Evolutionary conservation across 2,329 filamentous ascomycete genomes (phyloP).

Genomic region (Sarocladium oryzae): DNA sequence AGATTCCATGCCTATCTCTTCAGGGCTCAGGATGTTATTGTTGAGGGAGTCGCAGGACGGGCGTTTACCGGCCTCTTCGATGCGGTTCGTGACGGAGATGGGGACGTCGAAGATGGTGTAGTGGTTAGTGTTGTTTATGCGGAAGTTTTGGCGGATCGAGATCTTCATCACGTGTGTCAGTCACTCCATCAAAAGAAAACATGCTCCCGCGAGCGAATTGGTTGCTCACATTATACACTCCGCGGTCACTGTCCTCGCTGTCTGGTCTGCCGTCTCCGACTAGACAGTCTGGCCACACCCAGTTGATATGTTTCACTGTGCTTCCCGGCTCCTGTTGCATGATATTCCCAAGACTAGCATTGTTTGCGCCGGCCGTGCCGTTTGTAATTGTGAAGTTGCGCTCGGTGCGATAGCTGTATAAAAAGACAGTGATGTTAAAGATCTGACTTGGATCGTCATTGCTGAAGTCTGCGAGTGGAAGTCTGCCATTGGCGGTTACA

Average conservation of each 20-base stretch:
- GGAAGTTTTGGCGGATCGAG: slow-evolving; percentile 65
- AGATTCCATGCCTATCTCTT: slow-evolving; percentile 34
- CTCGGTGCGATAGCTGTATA: slow-evolving; percentile 55
- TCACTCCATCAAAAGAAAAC: too few relatives aligned
- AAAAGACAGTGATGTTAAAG: slow-evolving; percentile 59
- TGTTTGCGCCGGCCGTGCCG: slow-evolving; percentile 44
- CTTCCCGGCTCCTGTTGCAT: slow-evolving; percentile 57
- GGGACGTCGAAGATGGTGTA: slow-evolving; percentile 69
- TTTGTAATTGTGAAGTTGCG: slow-evolving; percentile 65
- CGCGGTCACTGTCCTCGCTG: slow-evolving; percentile 43
- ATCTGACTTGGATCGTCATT: slow-evolving; percentile 50
- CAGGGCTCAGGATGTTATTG: slow-evolving; percentile 43
- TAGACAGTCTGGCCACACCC: slow-evolving; percentile 64
- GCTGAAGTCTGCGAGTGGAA: slow-evolving; percentile 50
- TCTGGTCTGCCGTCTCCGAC: slow-evolving; percentile 50
- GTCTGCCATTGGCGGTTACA: slow-evolving; percentile 57
- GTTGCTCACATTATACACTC: slow-evolving; percentile 54
- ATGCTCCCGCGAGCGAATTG: too few relatives aligned
- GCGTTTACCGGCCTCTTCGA: slow-evolving; percentile 36
- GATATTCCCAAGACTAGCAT: slow-evolving; percentile 54
- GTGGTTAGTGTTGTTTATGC: slow-evolving; percentile 54
- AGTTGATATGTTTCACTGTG: slow-evolving; percentile 69
- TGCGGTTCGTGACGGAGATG: slow-evolving; percentile 61
- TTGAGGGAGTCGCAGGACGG: slow-evolving; percentile 43
- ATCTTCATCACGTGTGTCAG: slow-evolving; percentile 35